Evolutionary conservation across 495 filamentous ascomycete species (phyloP).

Genomic region (Tuber indicum): DNA sequence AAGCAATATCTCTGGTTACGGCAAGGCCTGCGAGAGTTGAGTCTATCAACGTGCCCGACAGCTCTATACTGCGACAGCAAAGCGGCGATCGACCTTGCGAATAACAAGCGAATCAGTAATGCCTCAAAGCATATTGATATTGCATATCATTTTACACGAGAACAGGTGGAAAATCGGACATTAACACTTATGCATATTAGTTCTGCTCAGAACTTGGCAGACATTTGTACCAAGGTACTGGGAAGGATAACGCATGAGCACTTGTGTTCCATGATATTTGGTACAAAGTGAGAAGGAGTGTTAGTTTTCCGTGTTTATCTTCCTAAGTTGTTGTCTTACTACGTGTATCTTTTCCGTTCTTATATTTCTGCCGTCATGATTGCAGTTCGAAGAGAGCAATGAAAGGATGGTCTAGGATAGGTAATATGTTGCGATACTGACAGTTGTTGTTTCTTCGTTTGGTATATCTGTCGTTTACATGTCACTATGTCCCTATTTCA

Average conservation of each 20-base stretch:
- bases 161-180: neutral
- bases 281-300: conserved; percentile 21
- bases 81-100: conserved; percentile 3
- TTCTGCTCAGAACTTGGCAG: conserved; percentile 12
- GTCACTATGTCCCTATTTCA: too few relatives aligned
- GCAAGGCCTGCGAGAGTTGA: neutral
- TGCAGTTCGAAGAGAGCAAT: too few relatives aligned
- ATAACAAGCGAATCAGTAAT: conserved; percentile 8
- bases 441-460: too few relatives aligned
- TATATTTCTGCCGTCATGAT: too few relatives aligned
- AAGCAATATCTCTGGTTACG: conserved; percentile 19
- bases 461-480: too few relatives aligned
- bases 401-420: too few relatives aligned
- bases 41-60: neutral
- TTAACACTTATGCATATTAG: neutral
- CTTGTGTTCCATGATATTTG: conserved; percentile 13
- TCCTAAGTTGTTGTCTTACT: neutral
- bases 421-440: too few relatives aligned
- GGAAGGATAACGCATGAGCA: conserved; percentile 9
- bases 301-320: conserved; percentile 4
- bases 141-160: conserved; percentile 6
- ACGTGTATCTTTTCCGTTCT: too few relatives aligned
- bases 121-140: conserved; percentile 17
- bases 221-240: conserved; percentile 12
- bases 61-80: conserved; percentile 11